These are phyloP conservation scores for Wakefieldia striispora DNA, from an alignment of 768 basidiomycete species.

Conservation along the genomic window DNA sequence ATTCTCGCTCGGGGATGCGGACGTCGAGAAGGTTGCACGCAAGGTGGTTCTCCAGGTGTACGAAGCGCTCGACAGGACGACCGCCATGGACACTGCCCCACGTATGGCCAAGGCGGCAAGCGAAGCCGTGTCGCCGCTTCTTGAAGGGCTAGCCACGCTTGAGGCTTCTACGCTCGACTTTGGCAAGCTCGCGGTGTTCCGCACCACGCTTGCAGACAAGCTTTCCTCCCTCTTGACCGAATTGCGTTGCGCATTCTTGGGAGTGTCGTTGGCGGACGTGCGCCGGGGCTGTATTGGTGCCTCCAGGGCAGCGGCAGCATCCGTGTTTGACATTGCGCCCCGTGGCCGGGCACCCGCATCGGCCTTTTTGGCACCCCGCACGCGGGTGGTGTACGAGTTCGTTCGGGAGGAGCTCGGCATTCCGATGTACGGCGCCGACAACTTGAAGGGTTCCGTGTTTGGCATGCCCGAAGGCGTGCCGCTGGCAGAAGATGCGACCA, in stretches of 20 bases:
- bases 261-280: conserved; percentile 21
- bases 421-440: conserved; percentile 77
- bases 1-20: conserved; percentile 10
- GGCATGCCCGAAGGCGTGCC: conserved; percentile 40
- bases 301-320: neutral
- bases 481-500: conserved; percentile 39
- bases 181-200: conserved; percentile 24
- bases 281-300: conserved; percentile 8
- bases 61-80: conserved; percentile 59
- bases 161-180: conserved; percentile 18
- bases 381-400: conserved; percentile 73
- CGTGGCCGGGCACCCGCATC: conserved; percentile 67
- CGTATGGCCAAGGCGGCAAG: conserved; percentile 73
- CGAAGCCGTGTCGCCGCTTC: conserved; percentile 55
- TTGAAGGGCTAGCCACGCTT: conserved; percentile 42
- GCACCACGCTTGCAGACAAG: conserved; percentile 12
- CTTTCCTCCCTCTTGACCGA: conserved; percentile 24
- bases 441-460: conserved; percentile 55
- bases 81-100: conserved; percentile 65
- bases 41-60: conserved; percentile 42
- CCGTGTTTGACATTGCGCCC: conserved; percentile 44
- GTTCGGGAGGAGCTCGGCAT: conserved; percentile 71
- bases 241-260: conserved; percentile 29
- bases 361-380: conserved; percentile 47
- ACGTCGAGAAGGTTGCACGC: conserved; percentile 13